Evolutionary conservation across 352 stramenopile species (phyloP).

Genomic region (Thraustochytrium striatum): DNA sequence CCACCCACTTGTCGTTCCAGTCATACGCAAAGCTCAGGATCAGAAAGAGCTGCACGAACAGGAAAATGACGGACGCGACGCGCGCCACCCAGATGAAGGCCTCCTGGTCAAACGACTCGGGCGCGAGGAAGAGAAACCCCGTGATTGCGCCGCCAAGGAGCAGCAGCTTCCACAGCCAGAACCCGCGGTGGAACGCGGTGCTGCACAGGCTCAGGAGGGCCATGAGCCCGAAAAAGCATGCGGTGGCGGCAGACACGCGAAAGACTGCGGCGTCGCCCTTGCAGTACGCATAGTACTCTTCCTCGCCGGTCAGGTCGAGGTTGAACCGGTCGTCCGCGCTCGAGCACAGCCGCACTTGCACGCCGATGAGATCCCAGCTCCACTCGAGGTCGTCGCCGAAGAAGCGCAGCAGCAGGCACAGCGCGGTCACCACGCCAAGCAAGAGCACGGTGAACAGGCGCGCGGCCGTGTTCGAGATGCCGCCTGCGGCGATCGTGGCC

Average conservation of each 20-base stretch:
- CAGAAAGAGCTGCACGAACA: conserved; percentile 29
- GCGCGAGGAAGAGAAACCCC: conserved; percentile 1
- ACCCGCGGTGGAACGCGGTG: conserved; percentile 24
- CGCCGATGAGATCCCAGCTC: too few relatives aligned
- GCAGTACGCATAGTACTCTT: conserved; percentile 46
- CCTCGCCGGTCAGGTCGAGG: too few relatives aligned
- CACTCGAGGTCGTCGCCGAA: conserved; percentile 6
- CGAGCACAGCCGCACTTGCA: too few relatives aligned
- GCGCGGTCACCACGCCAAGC: background rate
- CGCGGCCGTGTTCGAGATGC: background rate
- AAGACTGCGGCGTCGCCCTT: conserved; percentile 49
- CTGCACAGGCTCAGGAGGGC: background rate
- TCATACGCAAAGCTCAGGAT: conserved; percentile 41
- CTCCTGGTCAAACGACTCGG: background rate
- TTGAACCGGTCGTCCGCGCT: too few relatives aligned
- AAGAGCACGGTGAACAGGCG: conserved; percentile 8
- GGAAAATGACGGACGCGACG: conserved; percentile 11
- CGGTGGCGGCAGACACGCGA: background rate
- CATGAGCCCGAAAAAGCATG: conserved; percentile 38
- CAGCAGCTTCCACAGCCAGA: conserved; percentile 40
- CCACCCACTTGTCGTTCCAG: conserved; percentile 44
- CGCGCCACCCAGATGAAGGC: conserved; percentile 28
- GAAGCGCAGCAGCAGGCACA: conserved; percentile 9
- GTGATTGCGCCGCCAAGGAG: background rate
- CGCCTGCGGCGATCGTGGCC: conserved; percentile 5